Evolutionary conservation across 768 basidiomycete species (phyloP).

Genomic region (Russula vinacea): DNA sequence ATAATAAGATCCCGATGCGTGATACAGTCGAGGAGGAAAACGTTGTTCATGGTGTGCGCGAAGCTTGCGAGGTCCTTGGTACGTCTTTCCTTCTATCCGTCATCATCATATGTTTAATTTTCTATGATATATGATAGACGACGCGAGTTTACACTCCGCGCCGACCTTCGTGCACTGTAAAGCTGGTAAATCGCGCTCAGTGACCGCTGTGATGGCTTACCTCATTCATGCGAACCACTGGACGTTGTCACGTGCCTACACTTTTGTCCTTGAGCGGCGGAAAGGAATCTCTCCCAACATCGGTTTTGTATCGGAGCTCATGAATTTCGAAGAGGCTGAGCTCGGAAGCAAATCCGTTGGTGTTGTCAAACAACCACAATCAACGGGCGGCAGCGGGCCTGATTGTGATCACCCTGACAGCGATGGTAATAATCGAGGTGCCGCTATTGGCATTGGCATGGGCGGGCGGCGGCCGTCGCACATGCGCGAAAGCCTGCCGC

Average conservation of each 20-base stretch:
- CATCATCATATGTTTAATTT: background rate
- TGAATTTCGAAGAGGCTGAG: slow-evolving; percentile 93
- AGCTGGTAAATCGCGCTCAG: slow-evolving; percentile 92
- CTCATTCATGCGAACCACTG: slow-evolving; percentile 97
- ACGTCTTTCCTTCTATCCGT: slow-evolving; percentile 36
- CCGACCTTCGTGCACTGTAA: slow-evolving; percentile 96
- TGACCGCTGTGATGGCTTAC: slow-evolving; percentile 95
- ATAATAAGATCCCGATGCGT: slow-evolving; percentile 85
- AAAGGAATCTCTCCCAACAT: slow-evolving; percentile 97
- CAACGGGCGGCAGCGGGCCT: slow-evolving; percentile 36
- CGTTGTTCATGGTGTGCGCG: slow-evolving; percentile 73
- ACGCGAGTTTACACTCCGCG: slow-evolving; percentile 83
- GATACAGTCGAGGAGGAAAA: slow-evolving; percentile 95
- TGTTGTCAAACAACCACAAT: slow-evolving; percentile 48
- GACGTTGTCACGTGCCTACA: slow-evolving; percentile 88
- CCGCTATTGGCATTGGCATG: slow-evolving; percentile 37
- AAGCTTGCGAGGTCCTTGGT: slow-evolving; percentile 88
- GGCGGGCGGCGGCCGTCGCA: slow-evolving; percentile 58
- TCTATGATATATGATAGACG: slow-evolving; percentile 56
- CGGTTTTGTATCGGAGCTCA: slow-evolving; percentile 94
- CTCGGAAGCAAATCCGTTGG: slow-evolving; percentile 73
- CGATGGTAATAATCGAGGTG: slow-evolving; percentile 35
- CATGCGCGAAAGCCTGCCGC: slow-evolving; percentile 73
- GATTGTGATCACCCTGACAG: slow-evolving; percentile 34
- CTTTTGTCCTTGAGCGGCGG: slow-evolving; percentile 87